Base-by-base conservation (phyloP, 1,284 basidiomycete species). In the Cronartium ribicola region DNA sequence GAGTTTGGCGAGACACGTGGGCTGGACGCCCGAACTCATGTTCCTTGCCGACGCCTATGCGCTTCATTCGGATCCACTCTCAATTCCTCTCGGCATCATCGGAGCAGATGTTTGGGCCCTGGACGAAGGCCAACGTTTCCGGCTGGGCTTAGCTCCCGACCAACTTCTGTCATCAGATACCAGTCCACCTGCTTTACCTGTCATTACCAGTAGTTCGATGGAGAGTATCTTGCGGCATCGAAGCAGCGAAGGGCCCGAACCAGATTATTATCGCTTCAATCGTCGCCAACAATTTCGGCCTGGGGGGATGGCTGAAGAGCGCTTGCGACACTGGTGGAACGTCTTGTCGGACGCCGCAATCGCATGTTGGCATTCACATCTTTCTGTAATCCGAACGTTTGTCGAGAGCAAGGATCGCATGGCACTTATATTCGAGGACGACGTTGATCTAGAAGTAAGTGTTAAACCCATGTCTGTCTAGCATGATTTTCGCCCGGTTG, bases 21-120 rank as follows among this genome's bases (percentile, higher is more conserved):
- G 36, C n/a, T 62, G 60, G 60, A 37, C n/a, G 40, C 39, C 60
- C n/a, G 60, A 62, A n/a, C 40, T 62, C 7, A 36, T 62, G 29
- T 62, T 62, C 40, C 60, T 62, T 62, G 36, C 60, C 40, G 60
- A 62, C 40, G 60, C 60, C 40, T 62, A 62, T 40, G 60, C 60
- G n/a, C 39, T 62, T 14, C 60, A 62, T 37, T 37, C 60, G 17
- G 39, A 62, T 62, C 60, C 60, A 40, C 60, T 62, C n/a, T 22
- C 29, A 62, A 40, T 62, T 5, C 60, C 60, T 37, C 60, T 62
- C 8, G 60, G 60, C n/a, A 37, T 62, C 40, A 29, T 40, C 40
- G 60, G 60, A 37, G n/a, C 60, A 10, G 60, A 62, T 62, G n/a
- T 62, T n/a, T 62, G 60, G 60, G 40, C 60, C 14, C 17, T 62